phyloP scores from a whole-genome alignment of 805 yeast species.

The Grigorovia jiainica region DNA sequence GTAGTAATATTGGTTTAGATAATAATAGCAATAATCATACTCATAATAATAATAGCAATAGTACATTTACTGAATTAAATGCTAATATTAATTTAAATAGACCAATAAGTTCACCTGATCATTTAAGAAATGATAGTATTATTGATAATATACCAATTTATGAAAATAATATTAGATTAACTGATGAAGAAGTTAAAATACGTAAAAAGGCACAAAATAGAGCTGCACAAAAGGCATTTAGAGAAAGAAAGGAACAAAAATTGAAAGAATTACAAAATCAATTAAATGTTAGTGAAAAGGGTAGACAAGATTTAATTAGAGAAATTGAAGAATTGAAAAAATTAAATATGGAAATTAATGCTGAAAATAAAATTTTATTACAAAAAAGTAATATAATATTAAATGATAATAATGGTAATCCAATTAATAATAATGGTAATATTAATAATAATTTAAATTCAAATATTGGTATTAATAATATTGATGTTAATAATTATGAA shows the following conservation, averaged over 20 bases:
- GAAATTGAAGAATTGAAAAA: constrained; percentile 43
- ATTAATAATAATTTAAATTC: constrained; percentile 2
- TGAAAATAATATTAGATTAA: constrained; percentile 1
- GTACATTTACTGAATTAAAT: too few species aligned
- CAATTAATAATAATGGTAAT: neutral
- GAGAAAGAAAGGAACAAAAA: constrained; percentile 70
- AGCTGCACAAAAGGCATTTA: constrained; percentile 79
- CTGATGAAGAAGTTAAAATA: constrained; percentile 34
- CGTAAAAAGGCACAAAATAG: constrained; percentile 72
- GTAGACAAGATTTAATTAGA: constrained; percentile 37
- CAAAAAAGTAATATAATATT: constrained; percentile 11
- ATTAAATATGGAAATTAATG: constrained; percentile 45
- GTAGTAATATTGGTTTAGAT: neutral
- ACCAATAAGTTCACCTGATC: neutral
- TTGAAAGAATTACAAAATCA: constrained; percentile 57
- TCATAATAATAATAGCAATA: too few species aligned
- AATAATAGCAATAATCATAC: neutral
- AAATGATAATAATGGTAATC: neutral
- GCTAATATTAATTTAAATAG: neutral
- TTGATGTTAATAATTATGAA: neutral
- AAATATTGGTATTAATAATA: neutral
- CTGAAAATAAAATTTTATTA: constrained; percentile 53
- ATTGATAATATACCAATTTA: neutral
- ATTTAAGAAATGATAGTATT: neutral
- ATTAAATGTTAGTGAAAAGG: constrained; percentile 48